phyloP scores from a whole-genome alignment of 192 early-diverging fungal genomes.

The Mortierella alpina region DNA sequence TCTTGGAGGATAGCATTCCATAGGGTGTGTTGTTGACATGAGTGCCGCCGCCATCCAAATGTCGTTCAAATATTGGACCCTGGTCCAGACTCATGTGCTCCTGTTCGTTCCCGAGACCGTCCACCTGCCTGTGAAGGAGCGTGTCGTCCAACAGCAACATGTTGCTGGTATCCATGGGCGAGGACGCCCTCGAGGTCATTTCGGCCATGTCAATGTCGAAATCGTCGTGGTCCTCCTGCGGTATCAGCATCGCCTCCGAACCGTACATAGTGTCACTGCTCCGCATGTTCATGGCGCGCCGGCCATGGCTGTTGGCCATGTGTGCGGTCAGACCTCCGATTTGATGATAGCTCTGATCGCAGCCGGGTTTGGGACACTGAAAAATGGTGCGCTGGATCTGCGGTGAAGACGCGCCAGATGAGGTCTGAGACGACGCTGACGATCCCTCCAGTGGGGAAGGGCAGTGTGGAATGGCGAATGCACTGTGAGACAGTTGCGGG shows the following conservation, averaged over 20 bases:
- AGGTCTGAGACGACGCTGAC: slow-evolving; percentile 21
- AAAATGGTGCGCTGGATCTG: slow-evolving; percentile 23
- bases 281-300: slow-evolving; percentile 24
- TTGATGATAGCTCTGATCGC: slow-evolving; percentile 26
- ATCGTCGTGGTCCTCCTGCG: slow-evolving; percentile 16
- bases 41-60: background rate
- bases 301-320: slow-evolving; percentile 38
- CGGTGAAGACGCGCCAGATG: slow-evolving; percentile 43
- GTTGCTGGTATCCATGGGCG: slow-evolving; percentile 39
- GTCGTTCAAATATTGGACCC: background rate
- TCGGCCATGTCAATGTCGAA: slow-evolving; percentile 38
- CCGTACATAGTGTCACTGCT: slow-evolving; percentile 9
- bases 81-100: slow-evolving; percentile 15
- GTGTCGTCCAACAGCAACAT: slow-evolving; percentile 15
- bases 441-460: slow-evolving; percentile 28
- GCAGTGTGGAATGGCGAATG: slow-evolving; percentile 21
- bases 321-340: slow-evolving; percentile 25
- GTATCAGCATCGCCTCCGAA: slow-evolving; percentile 21
- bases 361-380: slow-evolving; percentile 30
- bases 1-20: slow-evolving; percentile 12
- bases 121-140: slow-evolving; percentile 17
- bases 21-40: background rate
- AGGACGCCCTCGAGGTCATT: slow-evolving; percentile 11
- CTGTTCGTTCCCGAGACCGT: slow-evolving; percentile 1
- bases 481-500: slow-evolving; percentile 16